phyloP scores from a whole-genome alignment of 2,329 filamentous ascomycete species.

The Colletotrichum lentis region DNA sequence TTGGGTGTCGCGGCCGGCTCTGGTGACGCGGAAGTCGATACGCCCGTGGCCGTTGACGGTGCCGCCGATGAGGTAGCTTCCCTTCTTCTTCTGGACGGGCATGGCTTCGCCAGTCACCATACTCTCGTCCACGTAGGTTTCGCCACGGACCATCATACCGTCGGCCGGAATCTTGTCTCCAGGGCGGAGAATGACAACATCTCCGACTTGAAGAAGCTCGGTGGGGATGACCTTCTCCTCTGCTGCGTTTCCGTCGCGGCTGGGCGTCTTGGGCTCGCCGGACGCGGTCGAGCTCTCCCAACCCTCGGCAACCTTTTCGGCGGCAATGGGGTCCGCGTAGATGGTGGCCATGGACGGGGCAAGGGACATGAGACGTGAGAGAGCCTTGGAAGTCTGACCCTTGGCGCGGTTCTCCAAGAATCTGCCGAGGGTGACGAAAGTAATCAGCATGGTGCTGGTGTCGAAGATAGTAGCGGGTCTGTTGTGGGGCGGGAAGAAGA shows the following conservation, averaged over 20 bases:
- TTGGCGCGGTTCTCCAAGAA: slow-evolving; percentile 95
- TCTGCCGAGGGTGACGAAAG: slow-evolving; percentile 89
- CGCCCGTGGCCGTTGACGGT: slow-evolving; percentile 95
- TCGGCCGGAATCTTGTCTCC: slow-evolving; percentile 98
- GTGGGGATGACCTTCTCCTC: slow-evolving; percentile 90
- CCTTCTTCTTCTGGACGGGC: slow-evolving; percentile 88
- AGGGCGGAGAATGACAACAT: slow-evolving; percentile 90
- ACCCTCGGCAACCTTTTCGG: slow-evolving; percentile 84
- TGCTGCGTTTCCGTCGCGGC: slow-evolving; percentile 66
- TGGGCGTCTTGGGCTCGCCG: slow-evolving; percentile 56
- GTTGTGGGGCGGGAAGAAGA: slow-evolving; percentile 77
- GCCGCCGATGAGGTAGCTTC: slow-evolving; percentile 83
- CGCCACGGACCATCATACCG: slow-evolving; percentile 83
- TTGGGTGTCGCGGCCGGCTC: slow-evolving; percentile 93
- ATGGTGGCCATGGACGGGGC: slow-evolving; percentile 97
- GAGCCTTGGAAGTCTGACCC: slow-evolving; percentile 92
- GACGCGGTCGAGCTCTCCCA: slow-evolving; percentile 64
- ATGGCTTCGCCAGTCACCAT: slow-evolving; percentile 99
- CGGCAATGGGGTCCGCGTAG: slow-evolving; percentile 92
- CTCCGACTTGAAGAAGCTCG: slow-evolving; percentile 91
- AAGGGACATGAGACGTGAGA: slow-evolving; percentile 93
- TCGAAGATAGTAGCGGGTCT: slow-evolving; percentile 92
- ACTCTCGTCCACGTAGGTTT: slow-evolving; percentile 95
- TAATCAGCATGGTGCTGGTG: slow-evolving; percentile 97
- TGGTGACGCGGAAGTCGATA: slow-evolving; percentile 89